A percentile compares a stretch with the other conserved stretches of the same genome.
These are phyloP conservation scores for Chenopodium album DNA, from an alignment of 148 eudicot species.

Conservation along the genomic window DNA sequence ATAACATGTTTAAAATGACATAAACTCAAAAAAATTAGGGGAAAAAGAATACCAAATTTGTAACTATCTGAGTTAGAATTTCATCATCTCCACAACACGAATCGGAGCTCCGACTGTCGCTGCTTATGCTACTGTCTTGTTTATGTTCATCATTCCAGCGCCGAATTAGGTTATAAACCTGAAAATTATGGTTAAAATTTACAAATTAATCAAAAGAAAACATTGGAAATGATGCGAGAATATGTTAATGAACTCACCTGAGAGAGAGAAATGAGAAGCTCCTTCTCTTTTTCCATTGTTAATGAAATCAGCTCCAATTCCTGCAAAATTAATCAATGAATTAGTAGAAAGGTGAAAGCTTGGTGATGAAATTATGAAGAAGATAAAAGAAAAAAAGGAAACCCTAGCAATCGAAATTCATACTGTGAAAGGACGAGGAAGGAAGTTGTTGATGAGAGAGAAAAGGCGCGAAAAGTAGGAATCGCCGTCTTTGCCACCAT, in stretches of 20 bases:
- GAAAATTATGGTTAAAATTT: slow-evolving; percentile 17
- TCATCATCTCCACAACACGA: slow-evolving; percentile 35
- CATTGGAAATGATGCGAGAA: neutral
- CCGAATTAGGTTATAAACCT: slow-evolving; percentile 57
- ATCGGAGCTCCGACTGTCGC: slow-evolving; percentile 7
- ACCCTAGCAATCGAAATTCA: slow-evolving; percentile 2
- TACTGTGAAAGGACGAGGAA: slow-evolving; percentile 36
- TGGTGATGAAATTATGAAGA: neutral
- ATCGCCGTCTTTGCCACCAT: neutral
- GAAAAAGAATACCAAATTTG: slow-evolving; percentile 45
- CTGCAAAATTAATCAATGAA: slow-evolving; percentile 17
- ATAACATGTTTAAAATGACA: neutral
- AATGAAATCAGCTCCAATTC: slow-evolving; percentile 22
- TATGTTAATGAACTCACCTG: slow-evolving; percentile 31
- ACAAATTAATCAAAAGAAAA: neutral
- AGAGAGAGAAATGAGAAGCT: slow-evolving; percentile 46
- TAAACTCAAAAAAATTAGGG: neutral
- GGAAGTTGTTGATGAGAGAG: slow-evolving; percentile 41
- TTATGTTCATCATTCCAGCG: slow-evolving; percentile 45
- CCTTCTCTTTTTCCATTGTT: slow-evolving; percentile 32
- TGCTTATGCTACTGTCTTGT: slow-evolving; percentile 29
- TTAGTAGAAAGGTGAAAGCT: neutral
- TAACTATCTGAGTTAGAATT: slow-evolving; percentile 41
- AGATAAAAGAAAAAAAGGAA: neutral
- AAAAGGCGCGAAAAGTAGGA: slow-evolving; percentile 40